Evolutionary conservation across 306 rosid species (phyloP), one percentile per base, ranked within the genome.

Genomic region (Gastrolobium bilobum): DNA sequence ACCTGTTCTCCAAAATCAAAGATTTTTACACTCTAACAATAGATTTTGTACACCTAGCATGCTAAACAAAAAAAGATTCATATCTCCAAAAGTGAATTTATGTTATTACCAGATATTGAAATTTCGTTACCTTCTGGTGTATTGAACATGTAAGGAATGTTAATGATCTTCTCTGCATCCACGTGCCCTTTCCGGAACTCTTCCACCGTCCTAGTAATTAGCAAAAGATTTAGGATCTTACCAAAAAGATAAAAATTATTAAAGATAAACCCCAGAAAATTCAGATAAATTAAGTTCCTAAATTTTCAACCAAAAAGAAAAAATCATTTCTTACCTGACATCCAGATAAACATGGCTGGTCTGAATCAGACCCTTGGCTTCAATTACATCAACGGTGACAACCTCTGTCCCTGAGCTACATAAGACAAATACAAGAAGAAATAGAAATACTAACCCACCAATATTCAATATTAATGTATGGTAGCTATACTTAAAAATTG

Each of bases 131-230:
- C 99, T 29, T 83, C 81, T 2, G 96, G 89, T 20, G 91, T 90
- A 60, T 87, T 65, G 61, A 91, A 83, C 93, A 90, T 39, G 82
- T 87, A 92, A 4, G 99, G 93, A 79, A 93, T 85, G 79, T 95
- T 95, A 29, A 90, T 38, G 43, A 91, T 88, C 87, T 86, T 95
- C 7, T 83, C 88, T 58, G 89, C 73, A 63, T 86, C 94, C 35
- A 86, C 91, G 30, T 93, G 91, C 68, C 98, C 97, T 75, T 87
- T 90, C 47, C 88, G 61, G 67, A 80, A 95, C 83, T 95, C 97
- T 88, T 93, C 96, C 72, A 79, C 93, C 10, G 94, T 93, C 88
- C 98, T 92, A 67, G 4, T 15, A 43, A 5, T 38, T 84, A 3
- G 26, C 71, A 84, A 10, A 35, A 56, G 44, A 33, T 52, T 58